Conservation (phyloP, 345 rosid species). For the Tarenaya hassleriana region DNA sequence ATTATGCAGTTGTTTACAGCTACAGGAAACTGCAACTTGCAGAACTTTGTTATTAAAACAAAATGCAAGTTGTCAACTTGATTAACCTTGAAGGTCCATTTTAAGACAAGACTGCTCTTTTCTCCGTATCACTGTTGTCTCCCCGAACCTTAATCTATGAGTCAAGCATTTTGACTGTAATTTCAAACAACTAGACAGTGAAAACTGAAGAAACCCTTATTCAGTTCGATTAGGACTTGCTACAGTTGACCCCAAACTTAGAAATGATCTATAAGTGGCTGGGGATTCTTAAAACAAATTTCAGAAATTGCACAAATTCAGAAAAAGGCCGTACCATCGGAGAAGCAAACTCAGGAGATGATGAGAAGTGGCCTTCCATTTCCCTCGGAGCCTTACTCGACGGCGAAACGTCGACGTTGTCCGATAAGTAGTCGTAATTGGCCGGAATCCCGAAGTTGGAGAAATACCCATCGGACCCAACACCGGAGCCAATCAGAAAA, state of each 20-base stretch:
- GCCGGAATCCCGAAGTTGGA: slow-evolving; percentile 40
- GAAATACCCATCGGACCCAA: slow-evolving; percentile 43
- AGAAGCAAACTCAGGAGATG: too few relatives aligned
- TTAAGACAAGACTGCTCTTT: slow-evolving; percentile 23
- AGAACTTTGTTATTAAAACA: slow-evolving; percentile 12
- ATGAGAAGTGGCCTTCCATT: slow-evolving; percentile 33
- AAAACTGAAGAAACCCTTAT: slow-evolving; percentile 6
- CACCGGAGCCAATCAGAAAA: slow-evolving; percentile 36
- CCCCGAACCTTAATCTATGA: neutral
- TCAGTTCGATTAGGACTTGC: too few relatives aligned
- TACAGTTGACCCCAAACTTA: too few relatives aligned
- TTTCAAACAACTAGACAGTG: slow-evolving; percentile 12
- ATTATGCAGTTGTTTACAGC: neutral
- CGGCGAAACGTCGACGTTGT: slow-evolving; percentile 40
- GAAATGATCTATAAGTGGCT: too few relatives aligned
- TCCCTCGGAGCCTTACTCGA: slow-evolving; percentile 41
- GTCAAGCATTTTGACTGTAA: slow-evolving; percentile 1
- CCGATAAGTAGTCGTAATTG: slow-evolving; percentile 40
- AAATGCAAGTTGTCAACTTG: slow-evolving; percentile 31
- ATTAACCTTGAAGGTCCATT: too few relatives aligned
- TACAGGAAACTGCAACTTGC: slow-evolving; percentile 21
- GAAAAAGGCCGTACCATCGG: slow-evolving; percentile 33
- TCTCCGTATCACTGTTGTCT: slow-evolving; percentile 22
- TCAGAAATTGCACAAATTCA: slow-evolving; percentile 1
- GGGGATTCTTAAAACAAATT: too few relatives aligned